These are phyloP conservation scores for Quercus berberidifolia DNA, from an alignment of 306 rosid species.

Conservation along the genomic window DNA sequence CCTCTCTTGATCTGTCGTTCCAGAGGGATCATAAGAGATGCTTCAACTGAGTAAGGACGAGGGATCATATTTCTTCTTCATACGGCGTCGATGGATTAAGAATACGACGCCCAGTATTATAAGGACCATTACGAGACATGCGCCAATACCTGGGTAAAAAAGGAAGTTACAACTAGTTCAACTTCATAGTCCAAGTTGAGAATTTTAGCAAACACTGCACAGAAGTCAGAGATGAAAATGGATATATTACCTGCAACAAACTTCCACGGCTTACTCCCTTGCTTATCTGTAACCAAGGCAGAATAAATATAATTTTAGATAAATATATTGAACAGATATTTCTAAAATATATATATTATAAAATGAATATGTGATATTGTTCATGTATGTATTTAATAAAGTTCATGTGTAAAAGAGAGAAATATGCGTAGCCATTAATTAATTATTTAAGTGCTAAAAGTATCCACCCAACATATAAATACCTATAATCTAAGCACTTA, in stretches of 20 bases:
- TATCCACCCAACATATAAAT: no score
- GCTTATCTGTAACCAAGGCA: fast-evolving
- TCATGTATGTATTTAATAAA: no score
- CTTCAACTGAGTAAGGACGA: constrained; percentile 29
- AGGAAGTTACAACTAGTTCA: constrained; percentile 2
- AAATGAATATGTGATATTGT: no score
- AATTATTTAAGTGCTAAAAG: no score
- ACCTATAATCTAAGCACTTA: no score
- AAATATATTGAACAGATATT: no score
- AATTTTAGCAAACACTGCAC: not conserved
- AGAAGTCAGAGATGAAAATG: not conserved
- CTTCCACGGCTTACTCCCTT: fast-evolving
- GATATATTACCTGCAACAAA: not conserved
- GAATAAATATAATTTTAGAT: no score
- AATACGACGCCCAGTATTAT: not conserved
- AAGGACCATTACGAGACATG: constrained; percentile 1
- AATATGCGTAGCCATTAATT: no score
- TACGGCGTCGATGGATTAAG: constrained; percentile 9
- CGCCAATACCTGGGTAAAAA: constrained; percentile 22
- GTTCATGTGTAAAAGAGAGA: no score
- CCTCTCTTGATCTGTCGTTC: constrained; percentile 42
- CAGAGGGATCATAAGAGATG: constrained; percentile 33
- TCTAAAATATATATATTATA: no score
- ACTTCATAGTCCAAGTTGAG: not conserved
- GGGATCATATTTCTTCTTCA: constrained; percentile 22